Base-by-base conservation (phyloP, 495 filamentous ascomycete species). In the Penicillium bovifimosum region DNA sequence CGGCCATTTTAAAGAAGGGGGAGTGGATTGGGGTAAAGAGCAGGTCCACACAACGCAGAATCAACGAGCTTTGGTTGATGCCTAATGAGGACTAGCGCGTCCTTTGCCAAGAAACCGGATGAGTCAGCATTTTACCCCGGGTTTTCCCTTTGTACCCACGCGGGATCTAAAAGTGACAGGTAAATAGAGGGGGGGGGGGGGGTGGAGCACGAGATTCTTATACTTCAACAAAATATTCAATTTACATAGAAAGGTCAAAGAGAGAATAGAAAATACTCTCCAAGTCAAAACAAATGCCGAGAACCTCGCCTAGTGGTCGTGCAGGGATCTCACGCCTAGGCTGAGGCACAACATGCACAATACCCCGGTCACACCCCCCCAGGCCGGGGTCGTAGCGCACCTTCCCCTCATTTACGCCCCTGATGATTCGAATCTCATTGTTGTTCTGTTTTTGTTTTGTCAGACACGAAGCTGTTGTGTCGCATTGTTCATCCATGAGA, bases 1-100 rank as follows among this genome's bases (percentile, higher is more conserved):
- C 88, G 61, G 88, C 83, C 87, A 91, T 91, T 32, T 55, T 66
- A 43, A 35, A 47, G 44, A 55, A 47, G 18, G 33, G 28, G n/a
- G 35, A n/a, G 18, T 24, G 32, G 38, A 20, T 40, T 43, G 40
- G 49, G 36, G 27, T 32, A 36, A 46, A 34, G 14, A 9, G 18
- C 26, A 49, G 38, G 50, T 39, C 50, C 50, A 52, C 50, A 35
- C 20, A 31, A 31, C 24, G 44, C 55, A 57, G 47, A 54, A 45
- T 61, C 55, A 50, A 52, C 52, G 56, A 59, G 53, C 51, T 61
- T 49, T 54, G 58, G 35, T 34, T 41, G 47, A 24, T 56, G 5
- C 60, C 55, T 24, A 11, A 55, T 61, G 3, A 11, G 55, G 60
- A 14, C 50, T 66, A 66, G 63, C 55, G 50, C 26, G 6, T 1